Conservation (phyloP, 768 basidiomycete genomes). For the Mycena galericulata region DNA sequence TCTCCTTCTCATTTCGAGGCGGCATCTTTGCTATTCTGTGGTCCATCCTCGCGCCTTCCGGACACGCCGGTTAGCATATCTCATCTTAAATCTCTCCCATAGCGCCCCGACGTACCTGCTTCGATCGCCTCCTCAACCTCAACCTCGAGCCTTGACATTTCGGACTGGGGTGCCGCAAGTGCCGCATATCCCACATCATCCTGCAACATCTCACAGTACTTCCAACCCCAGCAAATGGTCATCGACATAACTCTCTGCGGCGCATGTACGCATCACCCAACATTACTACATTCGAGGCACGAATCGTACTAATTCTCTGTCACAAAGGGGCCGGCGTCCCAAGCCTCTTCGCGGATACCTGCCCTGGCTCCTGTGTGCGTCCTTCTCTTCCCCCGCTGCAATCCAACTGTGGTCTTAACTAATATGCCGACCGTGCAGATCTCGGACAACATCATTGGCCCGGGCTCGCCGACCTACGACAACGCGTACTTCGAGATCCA, state of each 20-base stretch:
- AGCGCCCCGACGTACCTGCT: background rate
- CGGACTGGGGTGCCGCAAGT: conserved; percentile 58
- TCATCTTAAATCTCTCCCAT: background rate
- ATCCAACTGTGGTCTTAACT: background rate
- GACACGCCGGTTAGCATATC: too few relatives aligned
- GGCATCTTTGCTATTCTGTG: too few relatives aligned
- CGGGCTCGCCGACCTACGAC: conserved; percentile 48
- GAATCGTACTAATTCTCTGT: background rate
- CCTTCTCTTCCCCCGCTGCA: background rate
- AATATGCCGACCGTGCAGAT: conserved; percentile 47
- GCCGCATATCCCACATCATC: conserved; percentile 53
- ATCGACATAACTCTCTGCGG: conserved; percentile 69
- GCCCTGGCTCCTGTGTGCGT: background rate
- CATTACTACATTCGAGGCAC: background rate
- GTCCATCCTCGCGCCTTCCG: too few relatives aligned
- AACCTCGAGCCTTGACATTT: conserved; percentile 45
- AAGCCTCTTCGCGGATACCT: background rate
- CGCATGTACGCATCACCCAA: background rate
- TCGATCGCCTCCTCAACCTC: conserved; percentile 32
- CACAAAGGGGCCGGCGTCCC: conserved; percentile 41
- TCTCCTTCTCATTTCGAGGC: background rate
- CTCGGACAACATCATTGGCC: conserved; percentile 39
- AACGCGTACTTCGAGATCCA: conserved; percentile 74
- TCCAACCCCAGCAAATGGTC: conserved; percentile 60
- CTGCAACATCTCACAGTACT: conserved; percentile 57